These are phyloP conservation scores for Fusarium globosum DNA, from an alignment of 2,329 filamentous ascomycete genomes.

Conservation along the genomic window DNA sequence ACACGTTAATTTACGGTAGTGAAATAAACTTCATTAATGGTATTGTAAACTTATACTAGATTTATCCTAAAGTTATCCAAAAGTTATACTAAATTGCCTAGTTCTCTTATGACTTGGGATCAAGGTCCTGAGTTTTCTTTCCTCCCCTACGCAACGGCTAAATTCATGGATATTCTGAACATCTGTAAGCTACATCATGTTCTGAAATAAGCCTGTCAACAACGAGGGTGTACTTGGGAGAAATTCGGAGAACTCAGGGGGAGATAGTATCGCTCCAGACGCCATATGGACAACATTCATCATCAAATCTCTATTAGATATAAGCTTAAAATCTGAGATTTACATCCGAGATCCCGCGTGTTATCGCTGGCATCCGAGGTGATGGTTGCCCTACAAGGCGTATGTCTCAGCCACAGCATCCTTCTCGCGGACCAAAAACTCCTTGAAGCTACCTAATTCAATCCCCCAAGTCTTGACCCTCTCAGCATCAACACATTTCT, in stretches of 20 bases:
- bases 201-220: too few species aligned
- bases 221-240: too few species aligned
- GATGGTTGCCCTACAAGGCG: neutral
- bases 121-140: neutral
- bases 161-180: too few species aligned
- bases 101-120: too few species aligned
- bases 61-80: neutral
- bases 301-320: rapidly evolving
- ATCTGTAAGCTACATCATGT: too few species aligned
- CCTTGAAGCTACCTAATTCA: neutral
- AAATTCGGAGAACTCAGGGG: too few species aligned
- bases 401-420: neutral
- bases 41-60: rapidly evolving
- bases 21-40: neutral
- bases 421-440: neutral
- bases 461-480: neutral
- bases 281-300: neutral
- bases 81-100: neutral
- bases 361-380: too few species aligned
- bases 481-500: neutral
- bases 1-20: rapidly evolving
- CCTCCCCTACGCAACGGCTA: rapidly evolving
- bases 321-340: neutral
- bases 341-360: neutral
- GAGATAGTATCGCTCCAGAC: too few species aligned